Evolutionary conservation across 352 stramenopile species (phyloP).

Genomic region (Globisporangium cylindrosporum): DNA sequence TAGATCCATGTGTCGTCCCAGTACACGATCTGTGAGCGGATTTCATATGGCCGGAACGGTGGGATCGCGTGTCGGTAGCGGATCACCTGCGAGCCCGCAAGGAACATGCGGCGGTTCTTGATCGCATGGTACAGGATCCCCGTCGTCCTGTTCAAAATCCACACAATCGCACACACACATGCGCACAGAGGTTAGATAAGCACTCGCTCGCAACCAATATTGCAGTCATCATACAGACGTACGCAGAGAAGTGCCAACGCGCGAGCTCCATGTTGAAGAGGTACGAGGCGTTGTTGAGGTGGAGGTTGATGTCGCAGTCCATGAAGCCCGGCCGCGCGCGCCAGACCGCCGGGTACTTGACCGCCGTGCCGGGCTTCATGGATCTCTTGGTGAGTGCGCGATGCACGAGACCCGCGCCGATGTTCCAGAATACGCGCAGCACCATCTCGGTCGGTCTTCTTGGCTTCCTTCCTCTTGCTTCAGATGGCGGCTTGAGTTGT

Average conservation of each 20-base stretch:
- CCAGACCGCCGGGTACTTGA: conserved; percentile 74
- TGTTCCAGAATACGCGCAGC: conserved; percentile 70
- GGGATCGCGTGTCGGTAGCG: conserved; percentile 60
- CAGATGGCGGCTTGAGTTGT: neutral
- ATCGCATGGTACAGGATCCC: conserved; percentile 28
- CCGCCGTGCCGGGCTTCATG: conserved; percentile 42
- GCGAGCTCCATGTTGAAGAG: conserved; percentile 85
- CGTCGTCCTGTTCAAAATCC: neutral
- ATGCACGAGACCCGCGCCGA: conserved; percentile 49
- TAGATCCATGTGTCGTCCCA: conserved; percentile 65
- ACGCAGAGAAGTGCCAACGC: conserved; percentile 80
- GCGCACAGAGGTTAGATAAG: neutral
- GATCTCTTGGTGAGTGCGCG: conserved; percentile 48
- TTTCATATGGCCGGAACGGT: conserved; percentile 58
- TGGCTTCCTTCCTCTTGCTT: neutral
- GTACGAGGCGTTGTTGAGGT: conserved; percentile 85
- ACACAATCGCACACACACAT: neutral
- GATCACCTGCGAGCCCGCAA: conserved; percentile 59
- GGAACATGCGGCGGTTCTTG: conserved; percentile 62
- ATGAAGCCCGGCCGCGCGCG: conserved; percentile 57
- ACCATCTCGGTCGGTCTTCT: conserved; percentile 37
- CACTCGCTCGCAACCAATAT: neutral
- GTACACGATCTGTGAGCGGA: conserved; percentile 51
- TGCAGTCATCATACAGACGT: conserved; percentile 14
- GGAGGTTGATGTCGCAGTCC: conserved; percentile 82